phyloP scores from a whole-genome alignment of 176 grass and related monocot species.

The Musa troglodytarum region DNA sequence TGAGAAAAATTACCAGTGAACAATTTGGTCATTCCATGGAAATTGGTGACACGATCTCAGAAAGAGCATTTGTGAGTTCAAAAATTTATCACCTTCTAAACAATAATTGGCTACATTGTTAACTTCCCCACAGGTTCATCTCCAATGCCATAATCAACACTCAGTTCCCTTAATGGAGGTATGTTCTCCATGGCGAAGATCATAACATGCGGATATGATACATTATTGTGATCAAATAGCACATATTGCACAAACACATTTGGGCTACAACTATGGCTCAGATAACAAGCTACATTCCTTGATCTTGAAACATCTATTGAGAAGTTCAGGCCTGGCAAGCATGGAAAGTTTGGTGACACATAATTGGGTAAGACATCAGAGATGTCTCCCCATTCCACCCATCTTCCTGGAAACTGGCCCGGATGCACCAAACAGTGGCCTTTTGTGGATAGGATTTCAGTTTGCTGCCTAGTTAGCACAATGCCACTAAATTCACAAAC shows the following conservation, averaged over 20 bases:
- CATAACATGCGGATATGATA: slow-evolving; percentile 78
- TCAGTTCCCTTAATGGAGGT: slow-evolving; percentile 92
- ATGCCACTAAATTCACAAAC: slow-evolving; percentile 93
- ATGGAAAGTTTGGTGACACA: slow-evolving; percentile 46
- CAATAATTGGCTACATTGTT: slow-evolving; percentile 30
- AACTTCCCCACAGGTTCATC: slow-evolving; percentile 76
- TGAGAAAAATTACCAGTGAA: slow-evolving; percentile 1
- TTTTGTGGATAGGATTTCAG: slow-evolving; percentile 46
- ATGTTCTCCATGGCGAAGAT: slow-evolving; percentile 96
- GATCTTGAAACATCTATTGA: slow-evolving; percentile 81
- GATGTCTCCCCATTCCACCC: slow-evolving; percentile 93
- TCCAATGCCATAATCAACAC: slow-evolving; percentile 89
- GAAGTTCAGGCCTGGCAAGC: slow-evolving; percentile 47
- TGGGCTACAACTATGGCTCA: slow-evolving; percentile 94
- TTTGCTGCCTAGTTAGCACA: slow-evolving; percentile 68
- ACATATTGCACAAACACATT: slow-evolving; percentile 95
- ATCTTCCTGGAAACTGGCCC: slow-evolving; percentile 66
- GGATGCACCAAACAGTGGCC: slow-evolving; percentile 77
- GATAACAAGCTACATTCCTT: slow-evolving; percentile 97
- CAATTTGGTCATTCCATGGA: not conserved
- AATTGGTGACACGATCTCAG: not conserved
- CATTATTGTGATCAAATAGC: slow-evolving; percentile 85
- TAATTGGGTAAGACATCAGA: slow-evolving; percentile 81
- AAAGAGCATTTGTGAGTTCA: slow-evolving; percentile 10
- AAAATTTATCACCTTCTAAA: slow-evolving; percentile 6